Evolutionary conservation across 2,329 filamentous ascomycete genomes (phyloP), one percentile per base, ranked within the genome.

Genomic region (Fusarium penzigii): DNA sequence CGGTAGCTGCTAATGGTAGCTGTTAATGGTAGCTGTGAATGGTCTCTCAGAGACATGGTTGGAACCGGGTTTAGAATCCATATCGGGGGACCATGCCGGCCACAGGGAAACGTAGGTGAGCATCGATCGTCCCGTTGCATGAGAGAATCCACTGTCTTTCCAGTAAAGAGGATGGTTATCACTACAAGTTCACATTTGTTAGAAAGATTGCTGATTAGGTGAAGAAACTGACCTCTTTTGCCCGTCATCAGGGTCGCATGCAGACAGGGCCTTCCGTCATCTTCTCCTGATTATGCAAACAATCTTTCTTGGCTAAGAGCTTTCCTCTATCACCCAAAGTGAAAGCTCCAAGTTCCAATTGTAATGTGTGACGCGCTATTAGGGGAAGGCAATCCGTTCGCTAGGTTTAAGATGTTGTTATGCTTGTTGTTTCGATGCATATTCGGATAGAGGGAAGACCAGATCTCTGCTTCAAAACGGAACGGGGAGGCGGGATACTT

Each of bases 71-170:
- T 55, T 46, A 44, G 52, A 48, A 50, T 55, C 59, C 61, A 49
- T 65, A 65, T 62, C 49, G 47, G 59, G 63, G 48, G 42, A 55
- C 39, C 29, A 48, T 46, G 48, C 52, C 63, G 63, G 46, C 53
- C 39, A 50, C 51, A 46, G 57, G 50, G 46, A 41, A 46, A 43
- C 44, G 48, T 49, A 51, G 51, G 58, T 36, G 4, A 14, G 5
- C 32, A 5, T 12, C 32, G 32, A 36, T 11, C 10, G 32, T 11
- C 32, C 10, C 32, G 32, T 14, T 36, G 32, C 32, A 36, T 36
- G 10, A 14, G 32, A 4, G 13, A 14, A 14, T 11, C 13, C 13
- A 36, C 10, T 14, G 32, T 36, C 5, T 36, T 11, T 36, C 32
- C 5, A 6, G 20, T 36, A 9, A 36, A 36, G 10, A 36, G 32